Conservation (phyloP, 1,284 basidiomycete genomes). For the Melampsora larici-populina region DNA sequence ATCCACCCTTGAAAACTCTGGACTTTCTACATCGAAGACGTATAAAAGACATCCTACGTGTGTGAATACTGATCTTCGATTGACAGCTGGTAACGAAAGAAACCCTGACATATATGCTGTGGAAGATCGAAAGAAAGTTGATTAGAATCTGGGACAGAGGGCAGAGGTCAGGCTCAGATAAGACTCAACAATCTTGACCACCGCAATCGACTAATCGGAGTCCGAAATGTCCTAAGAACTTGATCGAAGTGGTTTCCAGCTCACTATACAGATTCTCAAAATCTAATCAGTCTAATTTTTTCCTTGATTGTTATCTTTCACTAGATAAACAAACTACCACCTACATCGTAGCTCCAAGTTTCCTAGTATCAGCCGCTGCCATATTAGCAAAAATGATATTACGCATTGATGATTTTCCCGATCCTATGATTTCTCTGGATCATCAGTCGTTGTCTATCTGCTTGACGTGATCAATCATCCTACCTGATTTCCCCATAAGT, state of each 20-base stretch:
- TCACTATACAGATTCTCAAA: slow-evolving; percentile 57
- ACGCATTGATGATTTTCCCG: slow-evolving; percentile 86
- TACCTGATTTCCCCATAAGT: slow-evolving; percentile 38
- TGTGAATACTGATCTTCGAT: slow-evolving; percentile 85
- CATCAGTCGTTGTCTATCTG: background rate
- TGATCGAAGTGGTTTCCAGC: slow-evolving; percentile 94
- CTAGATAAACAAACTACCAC: background rate
- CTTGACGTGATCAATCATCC: background rate
- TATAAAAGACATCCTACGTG: slow-evolving; percentile 96
- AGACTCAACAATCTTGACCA: slow-evolving; percentile 67
- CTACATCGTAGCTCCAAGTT: slow-evolving; percentile 34
- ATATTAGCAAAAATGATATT: slow-evolving; percentile 76
- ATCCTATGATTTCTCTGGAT: slow-evolving; percentile 51
- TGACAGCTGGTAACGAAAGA: slow-evolving; percentile 92
- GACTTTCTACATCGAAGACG: slow-evolving; percentile 76
- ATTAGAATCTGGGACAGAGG: background rate
- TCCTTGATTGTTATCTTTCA: background rate
- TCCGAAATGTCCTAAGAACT: slow-evolving; percentile 88
- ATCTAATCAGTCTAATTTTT: background rate
- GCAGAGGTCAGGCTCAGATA: background rate
- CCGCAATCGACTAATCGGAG: slow-evolving; percentile 96
- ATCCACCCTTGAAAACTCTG: slow-evolving; percentile 58
- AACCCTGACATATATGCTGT: slow-evolving; percentile 58
- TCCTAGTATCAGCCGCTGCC: slow-evolving; percentile 35
- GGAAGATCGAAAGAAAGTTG: background rate